Evolutionary conservation across 2,329 filamentous ascomycete genomes (phyloP).

Genomic region (Colletotrichum spaethianum): DNA sequence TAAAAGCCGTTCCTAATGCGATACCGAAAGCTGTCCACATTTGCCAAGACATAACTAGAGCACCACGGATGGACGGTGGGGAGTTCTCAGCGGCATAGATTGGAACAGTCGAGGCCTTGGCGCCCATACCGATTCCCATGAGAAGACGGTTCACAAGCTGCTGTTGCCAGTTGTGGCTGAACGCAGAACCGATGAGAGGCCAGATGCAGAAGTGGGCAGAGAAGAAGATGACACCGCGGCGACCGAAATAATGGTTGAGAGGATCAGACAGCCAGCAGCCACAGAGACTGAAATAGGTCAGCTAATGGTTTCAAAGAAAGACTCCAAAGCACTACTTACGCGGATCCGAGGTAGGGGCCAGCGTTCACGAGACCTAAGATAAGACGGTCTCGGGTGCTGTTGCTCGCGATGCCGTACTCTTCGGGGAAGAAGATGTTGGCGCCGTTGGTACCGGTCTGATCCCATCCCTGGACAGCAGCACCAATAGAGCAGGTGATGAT

Average conservation of each 20-base stretch:
- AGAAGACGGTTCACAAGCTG: slow-evolving; percentile 77
- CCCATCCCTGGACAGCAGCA: slow-evolving; percentile 80
- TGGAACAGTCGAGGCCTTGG: slow-evolving; percentile 76
- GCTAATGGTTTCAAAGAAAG: neutral
- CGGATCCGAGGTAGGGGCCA: slow-evolving; percentile 64
- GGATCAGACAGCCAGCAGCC: slow-evolving; percentile 79
- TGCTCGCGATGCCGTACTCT: slow-evolving; percentile 55
- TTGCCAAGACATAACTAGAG: slow-evolving; percentile 86
- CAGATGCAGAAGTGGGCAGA: slow-evolving; percentile 73
- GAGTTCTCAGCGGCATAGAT: slow-evolving; percentile 83
- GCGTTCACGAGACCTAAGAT: slow-evolving; percentile 78
- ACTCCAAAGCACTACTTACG: slow-evolving; percentile 44
- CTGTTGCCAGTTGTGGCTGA: slow-evolving; percentile 76
- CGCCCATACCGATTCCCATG: slow-evolving; percentile 79
- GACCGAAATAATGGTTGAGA: slow-evolving; percentile 74
- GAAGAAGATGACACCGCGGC: slow-evolving; percentile 77
- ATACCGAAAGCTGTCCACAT: slow-evolving; percentile 73
- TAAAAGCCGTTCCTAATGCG: slow-evolving; percentile 68
- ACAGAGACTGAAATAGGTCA: slow-evolving; percentile 51
- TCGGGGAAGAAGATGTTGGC: slow-evolving; percentile 74
- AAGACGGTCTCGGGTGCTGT: slow-evolving; percentile 52
- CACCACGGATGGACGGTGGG: slow-evolving; percentile 78
- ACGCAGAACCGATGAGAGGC: slow-evolving; percentile 74
- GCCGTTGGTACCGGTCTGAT: slow-evolving; percentile 75
- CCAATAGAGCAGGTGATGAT: slow-evolving; percentile 78